phyloP scores from a whole-genome alignment of 768 basidiomycete species.

The Mycena pura region DNA sequence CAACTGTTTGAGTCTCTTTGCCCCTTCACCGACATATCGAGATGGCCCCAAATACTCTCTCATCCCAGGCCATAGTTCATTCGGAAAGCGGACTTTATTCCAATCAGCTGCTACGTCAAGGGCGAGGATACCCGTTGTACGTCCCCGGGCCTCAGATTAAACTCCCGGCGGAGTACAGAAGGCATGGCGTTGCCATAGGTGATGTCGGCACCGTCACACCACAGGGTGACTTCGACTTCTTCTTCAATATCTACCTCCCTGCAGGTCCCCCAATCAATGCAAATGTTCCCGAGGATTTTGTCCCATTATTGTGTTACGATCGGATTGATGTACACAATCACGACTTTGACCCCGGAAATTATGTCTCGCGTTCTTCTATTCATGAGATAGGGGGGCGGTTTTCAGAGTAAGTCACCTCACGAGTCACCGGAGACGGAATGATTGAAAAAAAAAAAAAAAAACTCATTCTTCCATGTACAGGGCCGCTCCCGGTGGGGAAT shows the following conservation, averaged over 20 bases:
- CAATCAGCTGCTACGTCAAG: neutral
- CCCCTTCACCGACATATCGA: too few species aligned
- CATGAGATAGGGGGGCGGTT: neutral
- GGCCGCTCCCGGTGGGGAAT: slow-evolving; percentile 1
- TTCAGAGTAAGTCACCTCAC: neutral
- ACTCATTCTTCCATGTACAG: too few species aligned
- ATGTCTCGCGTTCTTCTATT: neutral
- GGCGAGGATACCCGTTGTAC: slow-evolving; percentile 40
- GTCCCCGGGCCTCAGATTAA: slow-evolving; percentile 34
- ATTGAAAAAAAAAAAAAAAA: too few species aligned
- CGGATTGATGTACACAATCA: neutral
- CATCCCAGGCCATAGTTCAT: too few species aligned
- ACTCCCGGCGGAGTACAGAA: slow-evolving; percentile 27
- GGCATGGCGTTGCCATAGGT: slow-evolving; percentile 36
- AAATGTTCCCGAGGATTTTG: slow-evolving; percentile 36
- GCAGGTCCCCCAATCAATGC: slow-evolving; percentile 31
- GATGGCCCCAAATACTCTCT: too few species aligned
- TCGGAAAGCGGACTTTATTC: slow-evolving; percentile 7
- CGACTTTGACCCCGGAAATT: neutral
- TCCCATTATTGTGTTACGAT: neutral
- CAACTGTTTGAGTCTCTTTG: too few species aligned
- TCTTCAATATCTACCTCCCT: slow-evolving; percentile 42
- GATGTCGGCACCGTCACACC: slow-evolving; percentile 41
- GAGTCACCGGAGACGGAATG: too few species aligned
- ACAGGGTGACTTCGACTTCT: slow-evolving; percentile 38